Base-by-base conservation (phyloP, 2,329 filamentous ascomycete genomes). In the Fusarium sp. region DNA sequence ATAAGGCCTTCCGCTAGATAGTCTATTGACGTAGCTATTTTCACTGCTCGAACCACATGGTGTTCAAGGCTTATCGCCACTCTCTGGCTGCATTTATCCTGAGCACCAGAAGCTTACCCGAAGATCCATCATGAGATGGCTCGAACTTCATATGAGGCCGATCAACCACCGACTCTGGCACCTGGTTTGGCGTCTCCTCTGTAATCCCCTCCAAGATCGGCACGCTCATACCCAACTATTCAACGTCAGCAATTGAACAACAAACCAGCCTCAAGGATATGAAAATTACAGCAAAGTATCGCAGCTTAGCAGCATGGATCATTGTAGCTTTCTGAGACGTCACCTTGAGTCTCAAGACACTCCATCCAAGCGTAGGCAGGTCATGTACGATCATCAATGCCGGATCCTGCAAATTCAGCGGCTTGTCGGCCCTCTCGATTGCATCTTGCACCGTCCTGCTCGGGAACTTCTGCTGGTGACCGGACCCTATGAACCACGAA, bases 141-240 rank as follows among this genome's bases (percentile, higher is more conserved):
- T 56, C 31, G 6, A 61, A 61, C 20, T 61, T 25, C 22, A 61
- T 13, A 20, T 61, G 58, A 18, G 58, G 58, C 13, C 49, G 42
- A 8, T 38, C 11, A 11, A 27, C 31, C 8, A 56, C 20, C 1
- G 20, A 38, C 13, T 56, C 15, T 2, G 49, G 58, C 25, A 61
- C 18, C 5, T 56, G 39, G 2, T 56, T 20, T 15, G 58, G 50
- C 2, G 39, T 45, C 1, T 46, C 58, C 14, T 33, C 50, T 4
- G 58, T 56, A 14, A 61, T 56, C 2, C 33, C 49, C 1, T 61
- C 39, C 13, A 61, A 27, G 4, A 56, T 56, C 27, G 58, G 10
- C 1, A 14, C 36, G 18, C 36, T 38, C 17, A 38, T 36, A 5
- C 35, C 35, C 17, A 11, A 10, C 35, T 36, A 1, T 36, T 3